Evolutionary conservation across 495 filamentous ascomycete species (phyloP).

Genomic region (Jackrogersella multiformis): DNA sequence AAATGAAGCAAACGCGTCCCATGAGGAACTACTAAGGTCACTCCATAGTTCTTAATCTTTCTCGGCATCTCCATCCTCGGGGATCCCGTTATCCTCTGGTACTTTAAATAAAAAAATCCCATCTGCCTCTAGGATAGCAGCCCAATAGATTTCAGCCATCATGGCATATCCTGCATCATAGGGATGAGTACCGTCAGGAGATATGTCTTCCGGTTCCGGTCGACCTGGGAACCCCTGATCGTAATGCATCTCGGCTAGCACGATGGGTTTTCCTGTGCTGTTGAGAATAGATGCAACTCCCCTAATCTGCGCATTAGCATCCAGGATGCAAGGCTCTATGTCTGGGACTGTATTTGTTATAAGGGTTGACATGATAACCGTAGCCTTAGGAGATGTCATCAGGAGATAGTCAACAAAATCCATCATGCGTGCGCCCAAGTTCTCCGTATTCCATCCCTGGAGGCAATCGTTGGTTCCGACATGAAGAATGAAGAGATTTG

Average conservation of each 20-base stretch:
- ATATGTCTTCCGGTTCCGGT: conserved; percentile 31
- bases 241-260: conserved; percentile 30
- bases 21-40: no score
- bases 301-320: conserved; percentile 13
- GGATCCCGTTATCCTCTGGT: no score
- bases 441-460: conserved; percentile 12
- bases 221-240: conserved; percentile 33
- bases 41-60: background rate
- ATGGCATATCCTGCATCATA: conserved; percentile 52
- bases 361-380: conserved; percentile 25
- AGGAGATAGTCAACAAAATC: conserved; percentile 20
- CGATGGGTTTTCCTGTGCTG: conserved; percentile 36
- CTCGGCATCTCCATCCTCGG: background rate
- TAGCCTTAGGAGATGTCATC: conserved; percentile 22
- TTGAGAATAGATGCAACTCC: conserved; percentile 43
- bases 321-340: conserved; percentile 27
- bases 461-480: conserved; percentile 49
- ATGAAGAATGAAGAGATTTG: conserved; percentile 47
- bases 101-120: no score
- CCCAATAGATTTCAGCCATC: conserved; percentile 52
- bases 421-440: conserved; percentile 10
- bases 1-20: no score
- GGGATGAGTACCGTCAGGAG: conserved; percentile 43
- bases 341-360: conserved; percentile 27
- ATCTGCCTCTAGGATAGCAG: background rate